Evolutionary conservation across 306 rosid species (phyloP).

Genomic region (Castanea mollissima): DNA sequence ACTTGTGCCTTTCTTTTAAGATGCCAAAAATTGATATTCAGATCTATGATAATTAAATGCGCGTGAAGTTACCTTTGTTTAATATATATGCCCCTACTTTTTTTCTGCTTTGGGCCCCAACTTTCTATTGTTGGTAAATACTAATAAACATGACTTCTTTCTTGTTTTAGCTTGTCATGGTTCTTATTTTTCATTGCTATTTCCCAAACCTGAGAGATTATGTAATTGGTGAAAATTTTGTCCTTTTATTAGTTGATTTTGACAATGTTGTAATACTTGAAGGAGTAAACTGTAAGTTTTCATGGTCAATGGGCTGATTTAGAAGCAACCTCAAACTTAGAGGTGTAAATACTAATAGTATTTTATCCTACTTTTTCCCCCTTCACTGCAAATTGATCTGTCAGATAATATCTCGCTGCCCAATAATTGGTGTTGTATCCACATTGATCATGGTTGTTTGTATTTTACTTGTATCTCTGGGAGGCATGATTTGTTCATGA

Average conservation of each 20-base stretch:
- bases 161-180: neutral
- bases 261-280: too few species aligned
- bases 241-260: neutral
- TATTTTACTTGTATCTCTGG: conserved; percentile 1
- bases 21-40: neutral
- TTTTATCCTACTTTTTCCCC: neutral
- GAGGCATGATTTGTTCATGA: neutral
- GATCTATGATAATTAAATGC: neutral
- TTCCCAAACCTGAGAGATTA: neutral
- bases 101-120: neutral
- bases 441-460: neutral
- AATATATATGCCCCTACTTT: neutral
- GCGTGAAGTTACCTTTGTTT: neutral
- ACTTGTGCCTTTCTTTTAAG: neutral
- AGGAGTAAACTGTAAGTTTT: too few species aligned
- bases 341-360: too few species aligned
- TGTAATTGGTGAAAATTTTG: neutral
- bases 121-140: neutral
- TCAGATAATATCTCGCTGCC: neutral
- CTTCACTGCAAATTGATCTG: neutral
- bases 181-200: neutral
- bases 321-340: too few species aligned
- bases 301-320: too few species aligned
- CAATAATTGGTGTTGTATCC: neutral
- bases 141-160: neutral